Evolutionary conservation across 768 basidiomycete species (phyloP).

Genomic region (Auricularia heimuer): DNA sequence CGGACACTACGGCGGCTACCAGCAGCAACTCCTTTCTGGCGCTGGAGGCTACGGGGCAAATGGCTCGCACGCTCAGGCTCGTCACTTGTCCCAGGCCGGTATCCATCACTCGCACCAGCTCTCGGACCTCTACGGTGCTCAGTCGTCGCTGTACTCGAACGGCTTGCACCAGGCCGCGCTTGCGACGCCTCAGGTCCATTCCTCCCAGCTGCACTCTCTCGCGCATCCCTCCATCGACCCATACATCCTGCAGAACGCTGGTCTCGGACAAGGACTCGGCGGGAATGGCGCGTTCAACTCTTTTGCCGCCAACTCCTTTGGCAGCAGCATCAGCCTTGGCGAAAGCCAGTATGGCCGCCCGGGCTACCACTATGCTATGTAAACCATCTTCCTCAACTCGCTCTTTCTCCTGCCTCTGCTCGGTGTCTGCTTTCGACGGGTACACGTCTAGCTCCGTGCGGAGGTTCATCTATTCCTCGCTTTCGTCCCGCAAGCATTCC

Average conservation of each 20-base stretch:
- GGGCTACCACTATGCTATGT: slow-evolving; percentile 1
- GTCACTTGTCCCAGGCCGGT: background rate
- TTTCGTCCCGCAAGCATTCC: background rate
- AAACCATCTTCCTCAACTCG: background rate
- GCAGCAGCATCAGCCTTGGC: background rate
- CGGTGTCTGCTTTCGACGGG: background rate
- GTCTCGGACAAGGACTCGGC: background rate
- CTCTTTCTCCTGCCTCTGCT: background rate
- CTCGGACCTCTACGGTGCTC: slow-evolving; percentile 1
- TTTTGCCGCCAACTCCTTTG: background rate
- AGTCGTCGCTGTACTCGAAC: slow-evolving; percentile 1
- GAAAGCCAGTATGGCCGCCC: background rate
- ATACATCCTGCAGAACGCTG: background rate
- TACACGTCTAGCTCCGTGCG: background rate
- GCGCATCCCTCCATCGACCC: background rate
- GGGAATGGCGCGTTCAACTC: background rate
- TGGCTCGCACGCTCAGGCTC: slow-evolving; percentile 1
- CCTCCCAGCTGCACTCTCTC: background rate
- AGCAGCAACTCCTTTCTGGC: background rate
- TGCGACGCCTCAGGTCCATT: background rate
- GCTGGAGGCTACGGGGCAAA: background rate
- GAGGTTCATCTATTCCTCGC: background rate
- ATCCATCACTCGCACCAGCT: slow-evolving; percentile 2
- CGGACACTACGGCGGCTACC: background rate
- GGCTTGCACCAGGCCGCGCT: background rate